Percentiles rank a stretch among this genome's conserved stretches.
Evolutionary conservation across 108 stramenopile species (phyloP).

Genomic region (Bacterosira constricta): DNA sequence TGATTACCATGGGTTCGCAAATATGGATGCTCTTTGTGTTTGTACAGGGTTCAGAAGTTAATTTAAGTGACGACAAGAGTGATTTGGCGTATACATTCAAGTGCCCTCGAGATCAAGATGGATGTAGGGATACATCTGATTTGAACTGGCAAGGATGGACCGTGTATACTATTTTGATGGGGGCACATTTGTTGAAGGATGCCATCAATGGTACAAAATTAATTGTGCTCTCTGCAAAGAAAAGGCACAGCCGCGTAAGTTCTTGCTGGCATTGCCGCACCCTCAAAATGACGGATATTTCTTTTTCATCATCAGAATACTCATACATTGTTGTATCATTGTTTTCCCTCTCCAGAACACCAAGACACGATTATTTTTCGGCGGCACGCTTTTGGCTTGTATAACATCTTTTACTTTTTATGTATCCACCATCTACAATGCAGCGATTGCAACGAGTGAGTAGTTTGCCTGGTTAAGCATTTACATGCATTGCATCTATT

Average conservation of each 20-base stretch:
- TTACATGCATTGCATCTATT: background rate
- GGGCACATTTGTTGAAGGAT: constrained; percentile 2
- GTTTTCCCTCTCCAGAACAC: too few species aligned
- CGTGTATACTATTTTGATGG: constrained; percentile 10
- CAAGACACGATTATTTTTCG: constrained; percentile 5
- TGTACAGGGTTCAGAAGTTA: background rate
- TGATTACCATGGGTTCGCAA: background rate
- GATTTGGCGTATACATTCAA: constrained; percentile 13
- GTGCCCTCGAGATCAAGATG: background rate
- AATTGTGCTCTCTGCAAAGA: constrained; percentile 2
- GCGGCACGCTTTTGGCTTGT: background rate
- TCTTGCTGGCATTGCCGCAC: too few species aligned
- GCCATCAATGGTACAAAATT: constrained; percentile 6
- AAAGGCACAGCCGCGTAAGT: background rate
- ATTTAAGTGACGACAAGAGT: background rate
- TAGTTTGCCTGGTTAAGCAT: background rate
- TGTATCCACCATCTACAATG: constrained; percentile 6
- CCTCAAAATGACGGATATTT: too few species aligned
- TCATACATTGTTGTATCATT: too few species aligned
- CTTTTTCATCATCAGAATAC: too few species aligned
- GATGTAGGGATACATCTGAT: background rate
- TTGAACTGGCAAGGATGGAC: background rate
- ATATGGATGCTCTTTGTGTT: background rate
- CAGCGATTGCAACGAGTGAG: constrained; percentile 10
- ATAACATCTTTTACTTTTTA: constrained; percentile 2